phyloP scores from a whole-genome alignment of 768 basidiomycete genomes.

The Tylopilus rubrobrunneus region DNA sequence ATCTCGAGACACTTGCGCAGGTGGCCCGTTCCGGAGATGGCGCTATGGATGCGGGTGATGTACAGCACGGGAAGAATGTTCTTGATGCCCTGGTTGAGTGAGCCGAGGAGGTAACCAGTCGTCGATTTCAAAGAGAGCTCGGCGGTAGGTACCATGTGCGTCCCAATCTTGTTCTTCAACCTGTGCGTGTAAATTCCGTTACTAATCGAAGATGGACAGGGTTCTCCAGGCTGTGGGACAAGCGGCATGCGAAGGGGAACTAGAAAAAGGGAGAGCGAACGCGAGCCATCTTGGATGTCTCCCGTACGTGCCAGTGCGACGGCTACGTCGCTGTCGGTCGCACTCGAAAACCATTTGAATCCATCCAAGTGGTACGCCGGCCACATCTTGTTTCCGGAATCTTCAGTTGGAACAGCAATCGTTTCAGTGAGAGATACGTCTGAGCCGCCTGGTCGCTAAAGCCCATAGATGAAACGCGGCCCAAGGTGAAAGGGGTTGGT shows the following conservation, averaged over 20 bases:
- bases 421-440: constrained; percentile 76
- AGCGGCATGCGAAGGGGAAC: constrained; percentile 59
- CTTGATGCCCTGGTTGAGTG: constrained; percentile 56
- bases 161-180: constrained; percentile 77
- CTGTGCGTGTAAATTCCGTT: constrained; percentile 71
- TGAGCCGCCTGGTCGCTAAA: constrained; percentile 66
- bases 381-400: constrained; percentile 37
- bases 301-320: constrained; percentile 75
- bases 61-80: constrained; percentile 68
- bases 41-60: constrained; percentile 71
- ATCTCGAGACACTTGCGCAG: constrained; percentile 63
- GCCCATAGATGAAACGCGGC: neutral
- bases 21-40: constrained; percentile 50
- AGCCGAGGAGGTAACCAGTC: constrained; percentile 61
- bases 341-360: constrained; percentile 84
- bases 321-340: constrained; percentile 70
- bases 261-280: constrained; percentile 70
- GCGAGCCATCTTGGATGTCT: constrained; percentile 48
- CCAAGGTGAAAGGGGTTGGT: neutral
- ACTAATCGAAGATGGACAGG: constrained; percentile 43
- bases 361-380: constrained; percentile 58
- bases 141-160: constrained; percentile 69
- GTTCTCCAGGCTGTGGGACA: constrained; percentile 37
- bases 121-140: constrained; percentile 61
- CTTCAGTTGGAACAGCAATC: constrained; percentile 40